A percentile compares a stretch with the other conserved stretches of the same genome.
Conservation (phyloP, 2,329 filamentous ascomycete species). For the Metarhizium rileyi region DNA sequence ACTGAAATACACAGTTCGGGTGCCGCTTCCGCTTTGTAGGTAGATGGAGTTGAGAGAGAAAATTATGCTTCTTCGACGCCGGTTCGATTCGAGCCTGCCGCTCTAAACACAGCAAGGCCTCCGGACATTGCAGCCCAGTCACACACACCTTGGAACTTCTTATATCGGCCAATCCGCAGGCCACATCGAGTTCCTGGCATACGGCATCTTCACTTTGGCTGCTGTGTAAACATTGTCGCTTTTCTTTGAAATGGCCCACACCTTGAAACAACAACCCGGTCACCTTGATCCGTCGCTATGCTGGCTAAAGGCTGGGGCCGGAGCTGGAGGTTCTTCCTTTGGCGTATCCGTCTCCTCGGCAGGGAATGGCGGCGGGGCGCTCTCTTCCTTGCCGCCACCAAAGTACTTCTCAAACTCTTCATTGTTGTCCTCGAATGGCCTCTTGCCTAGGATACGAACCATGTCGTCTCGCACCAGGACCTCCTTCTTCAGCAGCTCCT, state of each 20-base stretch:
- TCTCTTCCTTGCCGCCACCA: conserved; percentile 46
- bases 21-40: not conserved
- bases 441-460: conserved; percentile 73
- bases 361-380: conserved; percentile 48
- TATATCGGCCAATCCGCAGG: conserved; percentile 2
- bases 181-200: conserved; percentile 2
- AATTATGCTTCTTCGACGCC: not conserved
- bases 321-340: conserved; percentile 24
- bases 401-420: conserved; percentile 98
- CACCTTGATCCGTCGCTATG: conserved; percentile 8
- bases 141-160: not conserved
- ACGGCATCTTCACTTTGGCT: not conserved
- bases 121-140: not conserved
- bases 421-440: conserved; percentile 72
- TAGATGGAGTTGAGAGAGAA: conserved; percentile 6
- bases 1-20: not conserved
- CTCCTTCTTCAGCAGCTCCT: conserved; percentile 89
- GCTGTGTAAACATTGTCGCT: not conserved
- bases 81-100: not conserved
- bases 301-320: conserved; percentile 28
- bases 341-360: conserved; percentile 30
- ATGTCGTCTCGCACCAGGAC: conserved; percentile 86
- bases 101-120: not conserved
- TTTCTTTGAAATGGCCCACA: not conserved
- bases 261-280: conserved; percentile 2